A percentile compares a stretch with the other conserved stretches of the same genome.
phyloP scores from a whole-genome alignment of 2,329 filamentous ascomycete genomes.

The Penicillium griseofulvum region DNA sequence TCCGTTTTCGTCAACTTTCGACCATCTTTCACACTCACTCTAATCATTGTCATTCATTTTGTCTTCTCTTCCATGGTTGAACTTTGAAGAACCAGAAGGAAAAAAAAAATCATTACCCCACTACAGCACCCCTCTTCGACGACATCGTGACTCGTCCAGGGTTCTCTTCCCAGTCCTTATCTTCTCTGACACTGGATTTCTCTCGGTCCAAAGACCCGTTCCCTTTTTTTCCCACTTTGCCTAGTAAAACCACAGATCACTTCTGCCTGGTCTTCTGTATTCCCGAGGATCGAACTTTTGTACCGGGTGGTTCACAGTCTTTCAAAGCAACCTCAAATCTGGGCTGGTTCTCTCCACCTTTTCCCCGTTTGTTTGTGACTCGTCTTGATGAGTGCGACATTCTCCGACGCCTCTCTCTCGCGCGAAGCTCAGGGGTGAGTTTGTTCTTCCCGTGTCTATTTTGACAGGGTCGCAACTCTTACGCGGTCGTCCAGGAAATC shows the following conservation, averaged over 20 bases:
- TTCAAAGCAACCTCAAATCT: constrained; percentile 1
- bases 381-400: constrained; percentile 46
- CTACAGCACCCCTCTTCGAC: constrained; percentile 19
- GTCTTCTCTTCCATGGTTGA: constrained; percentile 19
- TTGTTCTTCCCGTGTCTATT: constrained; percentile 16
- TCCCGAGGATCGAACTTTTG: constrained; percentile 16
- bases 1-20: constrained; percentile 30
- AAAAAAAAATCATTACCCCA: constrained; percentile 13
- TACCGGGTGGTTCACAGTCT: constrained; percentile 24
- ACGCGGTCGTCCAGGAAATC: constrained; percentile 29
- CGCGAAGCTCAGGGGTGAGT: constrained; percentile 45
- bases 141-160: constrained; percentile 24
- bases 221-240: constrained; percentile 11
- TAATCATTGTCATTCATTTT: not conserved
- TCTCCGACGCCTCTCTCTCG: constrained; percentile 42
- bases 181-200: constrained; percentile 7
- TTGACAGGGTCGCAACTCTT: constrained; percentile 28
- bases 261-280: constrained; percentile 15
- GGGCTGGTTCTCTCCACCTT: constrained; percentile 14
- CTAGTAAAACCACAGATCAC: constrained; percentile 25
- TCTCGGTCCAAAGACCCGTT: constrained; percentile 27
- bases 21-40: not conserved
- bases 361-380: constrained; percentile 20
- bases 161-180: constrained; percentile 5
- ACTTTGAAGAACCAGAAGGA: not conserved